A percentile compares a stretch with the other conserved stretches of the same genome.
These are phyloP conservation scores for Paramecium tetraurelia DNA, from an alignment of 73 alveolate genomes.

Conservation along the genomic window DNA sequence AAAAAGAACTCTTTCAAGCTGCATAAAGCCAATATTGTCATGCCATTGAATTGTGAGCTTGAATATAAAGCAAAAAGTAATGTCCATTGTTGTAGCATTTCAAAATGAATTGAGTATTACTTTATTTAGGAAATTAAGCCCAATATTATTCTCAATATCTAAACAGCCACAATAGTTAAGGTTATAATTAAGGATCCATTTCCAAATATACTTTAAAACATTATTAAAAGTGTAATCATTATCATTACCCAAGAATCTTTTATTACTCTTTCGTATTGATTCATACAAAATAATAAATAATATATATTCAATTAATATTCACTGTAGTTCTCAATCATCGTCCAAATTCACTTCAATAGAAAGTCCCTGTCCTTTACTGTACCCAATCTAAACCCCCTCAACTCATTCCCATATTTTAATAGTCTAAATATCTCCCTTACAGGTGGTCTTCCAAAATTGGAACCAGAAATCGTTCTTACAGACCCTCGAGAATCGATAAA, in stretches of 20 bases:
- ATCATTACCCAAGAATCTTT: background rate
- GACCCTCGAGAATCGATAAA: background rate
- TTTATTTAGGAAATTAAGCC: background rate
- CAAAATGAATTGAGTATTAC: background rate
- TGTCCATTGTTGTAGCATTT: background rate
- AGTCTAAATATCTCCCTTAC: background rate
- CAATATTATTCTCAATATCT: background rate
- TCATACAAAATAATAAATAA: background rate
- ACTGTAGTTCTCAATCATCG: background rate
- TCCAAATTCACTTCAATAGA: background rate
- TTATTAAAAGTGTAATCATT: background rate
- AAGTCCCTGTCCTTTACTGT: background rate
- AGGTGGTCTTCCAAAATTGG: background rate
- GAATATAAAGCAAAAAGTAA: background rate
- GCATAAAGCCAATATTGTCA: background rate
- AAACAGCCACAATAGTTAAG: background rate
- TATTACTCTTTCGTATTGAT: background rate
- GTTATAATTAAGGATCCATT: background rate
- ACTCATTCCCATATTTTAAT: background rate
- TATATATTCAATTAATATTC: background rate
- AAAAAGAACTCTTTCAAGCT: background rate
- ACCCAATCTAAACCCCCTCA: background rate
- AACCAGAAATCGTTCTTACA: background rate
- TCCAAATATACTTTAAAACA: slow-evolving; percentile 4
- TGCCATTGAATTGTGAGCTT: background rate